Percentiles rank a stretch among this genome's conserved stretches.
phyloP scores from a whole-genome alignment of 352 stramenopile species.

The Globisporangium megalacanthum region DNA sequence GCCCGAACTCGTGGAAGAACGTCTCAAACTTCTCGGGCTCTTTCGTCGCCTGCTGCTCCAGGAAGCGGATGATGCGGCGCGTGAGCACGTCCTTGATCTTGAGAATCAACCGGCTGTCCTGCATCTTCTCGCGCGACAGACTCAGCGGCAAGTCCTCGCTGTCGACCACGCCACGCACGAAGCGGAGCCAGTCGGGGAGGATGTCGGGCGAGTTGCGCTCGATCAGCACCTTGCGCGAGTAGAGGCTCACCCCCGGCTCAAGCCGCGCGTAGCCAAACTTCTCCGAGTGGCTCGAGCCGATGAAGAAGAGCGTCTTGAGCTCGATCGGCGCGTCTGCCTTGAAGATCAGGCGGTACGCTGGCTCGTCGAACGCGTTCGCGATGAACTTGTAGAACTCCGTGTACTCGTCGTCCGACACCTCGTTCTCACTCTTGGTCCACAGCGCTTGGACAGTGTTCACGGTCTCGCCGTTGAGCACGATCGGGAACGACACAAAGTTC shows the following conservation, averaged over 20 bases:
- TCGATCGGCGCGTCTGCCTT: constrained; percentile 97
- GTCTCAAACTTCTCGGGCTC: constrained; percentile 95
- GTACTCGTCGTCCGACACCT: constrained; percentile 97
- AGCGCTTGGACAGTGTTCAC: constrained; percentile 99
- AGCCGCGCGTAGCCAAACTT: constrained; percentile 95
- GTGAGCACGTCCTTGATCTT: constrained; percentile 97
- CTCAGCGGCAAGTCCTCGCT: constrained; percentile 99
- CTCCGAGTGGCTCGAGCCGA: constrained; percentile 95
- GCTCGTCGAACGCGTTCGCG: constrained; percentile 93
- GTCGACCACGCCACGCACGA: constrained; percentile 90
- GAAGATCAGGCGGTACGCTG: constrained; percentile 95
- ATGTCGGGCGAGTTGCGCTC: constrained; percentile 97
- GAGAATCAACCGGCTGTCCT: constrained; percentile 95
- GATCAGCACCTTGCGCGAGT: constrained; percentile 99
- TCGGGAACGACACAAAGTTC: constrained; percentile 99
- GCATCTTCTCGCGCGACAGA: constrained; percentile 98
- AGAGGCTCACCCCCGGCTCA: constrained; percentile 96
- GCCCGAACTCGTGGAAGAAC: constrained; percentile 97
- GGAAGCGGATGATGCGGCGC: constrained; percentile 86
- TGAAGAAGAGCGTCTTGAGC: constrained; percentile 97
- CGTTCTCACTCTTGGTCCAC: constrained; percentile 95
- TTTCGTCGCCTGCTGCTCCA: constrained; percentile 88
- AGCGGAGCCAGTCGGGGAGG: constrained; percentile 97
- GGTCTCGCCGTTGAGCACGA: constrained; percentile 94
- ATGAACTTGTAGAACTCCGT: constrained; percentile 98